These are phyloP conservation scores for cucumber (Cucumis sativus) DNA, from an alignment of 306 rosid species.

Conservation along the genomic window DNA sequence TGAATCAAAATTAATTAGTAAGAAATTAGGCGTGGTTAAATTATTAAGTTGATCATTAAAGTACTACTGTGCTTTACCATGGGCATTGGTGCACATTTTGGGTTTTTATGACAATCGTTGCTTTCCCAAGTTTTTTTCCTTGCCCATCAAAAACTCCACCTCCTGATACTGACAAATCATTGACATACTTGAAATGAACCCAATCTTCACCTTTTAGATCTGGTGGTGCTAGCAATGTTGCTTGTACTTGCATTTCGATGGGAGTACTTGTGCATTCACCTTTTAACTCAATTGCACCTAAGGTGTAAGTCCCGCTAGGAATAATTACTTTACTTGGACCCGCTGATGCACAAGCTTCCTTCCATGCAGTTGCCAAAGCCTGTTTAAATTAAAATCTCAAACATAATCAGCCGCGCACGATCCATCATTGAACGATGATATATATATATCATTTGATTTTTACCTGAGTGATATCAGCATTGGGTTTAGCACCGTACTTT, in stretches of 20 bases:
- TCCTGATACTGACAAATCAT: background rate
- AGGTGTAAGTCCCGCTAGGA: background rate
- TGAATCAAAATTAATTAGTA: no score
- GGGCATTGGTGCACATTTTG: background rate
- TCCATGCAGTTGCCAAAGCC: slow-evolving; percentile 23
- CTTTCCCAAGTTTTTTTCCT: background rate
- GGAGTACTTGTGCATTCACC: slow-evolving; percentile 26
- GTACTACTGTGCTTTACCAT: slow-evolving; percentile 15
- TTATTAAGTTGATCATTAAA: no score
- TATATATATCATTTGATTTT: background rate
- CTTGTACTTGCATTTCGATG: background rate
- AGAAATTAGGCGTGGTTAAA: no score
- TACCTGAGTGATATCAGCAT: background rate
- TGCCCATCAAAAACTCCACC: background rate
- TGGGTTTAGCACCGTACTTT: slow-evolving; percentile 11
- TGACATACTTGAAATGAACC: background rate
- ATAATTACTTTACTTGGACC: slow-evolving; percentile 5
- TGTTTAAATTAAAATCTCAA: background rate
- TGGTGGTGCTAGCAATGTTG: background rate
- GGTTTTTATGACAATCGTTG: background rate
- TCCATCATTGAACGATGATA: no score
- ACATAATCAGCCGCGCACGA: no score
- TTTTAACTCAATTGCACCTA: background rate
- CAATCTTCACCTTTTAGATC: background rate
- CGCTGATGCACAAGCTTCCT: slow-evolving; percentile 18